Base-by-base conservation (phyloP, 2,329 filamentous ascomycete genomes). In the Beauveria asiatica region DNA sequence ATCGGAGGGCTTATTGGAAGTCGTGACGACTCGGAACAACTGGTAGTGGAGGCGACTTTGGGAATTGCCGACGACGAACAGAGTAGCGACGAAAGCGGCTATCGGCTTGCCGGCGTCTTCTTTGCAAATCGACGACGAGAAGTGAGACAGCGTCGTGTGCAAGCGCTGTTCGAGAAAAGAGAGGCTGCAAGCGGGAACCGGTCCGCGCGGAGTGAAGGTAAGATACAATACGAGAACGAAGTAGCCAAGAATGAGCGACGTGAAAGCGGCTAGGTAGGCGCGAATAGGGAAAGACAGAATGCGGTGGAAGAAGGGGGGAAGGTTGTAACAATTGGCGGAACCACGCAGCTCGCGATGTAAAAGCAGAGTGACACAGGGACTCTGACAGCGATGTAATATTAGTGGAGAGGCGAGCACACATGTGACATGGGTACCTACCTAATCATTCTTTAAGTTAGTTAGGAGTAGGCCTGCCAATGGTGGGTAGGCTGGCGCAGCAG, bases 341-440 rank as follows among this genome's bases (percentile, higher is more conserved):
- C 56, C 25, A 52, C 25, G 48, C 56, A 51, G 56, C 56, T 39
- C 33, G 39, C 37, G 56, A 52, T 59, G 56, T 52, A 52, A 23
- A 23, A 52, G 48, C 27, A 59, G 39, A 59, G 39, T 57, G 45
- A 8, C 30, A 27, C 33, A 16, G 10, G 33, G 5, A 5, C 45
- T 19, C n/a, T 39, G 16, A 25, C 21, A 6, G 41, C 30, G 39
- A n/a, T 44, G 17, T 42, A 54, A 54, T 33, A 37, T 37, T 16
- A 37, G 33, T 11, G 13, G 5, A 37, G 13, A 33, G 30, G 30
- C 30, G 11, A 4, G 30, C 30, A 33, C 10, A 33, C 30, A 33
- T 33, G 10, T 9, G 30, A 33, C 30, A 33, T 33, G 10, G 30
- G 30, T 30, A 30, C 21, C n/a, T n/a, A n/a, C n/a, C n/a, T n/a